phyloP scores from a whole-genome alignment of 2,329 filamentous ascomycete species.

The Colletotrichum sp. region DNA sequence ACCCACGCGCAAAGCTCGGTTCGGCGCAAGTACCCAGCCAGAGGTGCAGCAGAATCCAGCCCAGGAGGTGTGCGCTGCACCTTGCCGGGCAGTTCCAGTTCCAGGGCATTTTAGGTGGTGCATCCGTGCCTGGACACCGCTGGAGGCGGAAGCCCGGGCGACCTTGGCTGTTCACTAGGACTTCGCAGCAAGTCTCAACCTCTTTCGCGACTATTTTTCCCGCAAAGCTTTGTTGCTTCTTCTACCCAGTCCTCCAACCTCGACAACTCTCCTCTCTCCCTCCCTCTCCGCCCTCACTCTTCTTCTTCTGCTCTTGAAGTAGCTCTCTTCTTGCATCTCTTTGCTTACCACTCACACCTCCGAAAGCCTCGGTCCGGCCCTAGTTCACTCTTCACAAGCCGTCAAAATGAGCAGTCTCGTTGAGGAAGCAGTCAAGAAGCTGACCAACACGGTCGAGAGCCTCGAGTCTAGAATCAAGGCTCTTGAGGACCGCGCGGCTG shows the following conservation, averaged over 20 bases:
- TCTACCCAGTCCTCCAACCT: slow-evolving; percentile 6
- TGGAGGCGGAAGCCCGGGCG: slow-evolving; percentile 12
- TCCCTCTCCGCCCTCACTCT: slow-evolving; percentile 5
- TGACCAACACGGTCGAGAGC: slow-evolving; percentile 82
- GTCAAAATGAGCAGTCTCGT: slow-evolving; percentile 80
- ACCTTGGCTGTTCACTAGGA: not conserved
- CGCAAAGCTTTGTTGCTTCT: slow-evolving; percentile 20
- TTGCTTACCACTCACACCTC: not conserved
- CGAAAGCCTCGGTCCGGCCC: slow-evolving; percentile 23
- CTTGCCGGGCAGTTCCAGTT: not conserved
- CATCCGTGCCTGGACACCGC: not conserved
- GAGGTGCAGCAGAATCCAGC: not conserved
- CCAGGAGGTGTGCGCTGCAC: not conserved
- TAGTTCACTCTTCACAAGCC: slow-evolving; percentile 25
- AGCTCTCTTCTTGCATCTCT: slow-evolving; percentile 17
- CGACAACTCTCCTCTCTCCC: not conserved
- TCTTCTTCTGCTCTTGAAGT: not conserved
- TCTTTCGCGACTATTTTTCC: slow-evolving; percentile 22
- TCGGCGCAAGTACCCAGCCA: not conserved
- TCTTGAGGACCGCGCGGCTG: slow-evolving; percentile 76
- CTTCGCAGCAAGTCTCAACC: slow-evolving; percentile 17
- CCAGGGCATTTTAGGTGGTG: not conserved
- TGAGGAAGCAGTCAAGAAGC: slow-evolving; percentile 81
- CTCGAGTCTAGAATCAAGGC: slow-evolving; percentile 87
- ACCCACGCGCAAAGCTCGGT: slow-evolving; percentile 15